These are phyloP conservation scores for Ustilago tritici DNA, from an alignment of 1,284 basidiomycete genomes.

Conservation along the genomic window DNA sequence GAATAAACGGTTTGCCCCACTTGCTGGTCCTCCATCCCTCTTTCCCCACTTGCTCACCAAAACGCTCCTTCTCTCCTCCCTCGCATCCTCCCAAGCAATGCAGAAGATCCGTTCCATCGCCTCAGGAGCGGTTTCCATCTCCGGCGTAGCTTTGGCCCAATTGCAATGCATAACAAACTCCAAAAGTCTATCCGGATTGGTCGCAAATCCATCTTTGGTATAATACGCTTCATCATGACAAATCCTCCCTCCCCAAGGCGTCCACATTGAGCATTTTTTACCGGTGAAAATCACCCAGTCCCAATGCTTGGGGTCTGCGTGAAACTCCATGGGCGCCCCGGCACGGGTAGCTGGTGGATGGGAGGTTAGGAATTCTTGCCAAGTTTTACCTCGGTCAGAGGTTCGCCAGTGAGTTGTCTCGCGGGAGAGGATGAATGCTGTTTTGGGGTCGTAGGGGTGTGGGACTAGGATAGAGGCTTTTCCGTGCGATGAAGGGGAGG, in stretches of 20 bases:
- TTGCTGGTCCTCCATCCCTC: background rate
- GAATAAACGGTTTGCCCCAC: slow-evolving; percentile 53
- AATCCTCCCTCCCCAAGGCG: slow-evolving; percentile 57
- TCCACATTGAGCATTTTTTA: slow-evolving; percentile 61
- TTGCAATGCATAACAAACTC: slow-evolving; percentile 64
- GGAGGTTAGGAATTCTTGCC: slow-evolving; percentile 65
- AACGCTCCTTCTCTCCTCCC: slow-evolving; percentile 13
- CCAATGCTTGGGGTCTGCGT: slow-evolving; percentile 62
- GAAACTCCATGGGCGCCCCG: slow-evolving; percentile 63
- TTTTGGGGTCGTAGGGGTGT: slow-evolving; percentile 82
- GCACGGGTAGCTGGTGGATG: slow-evolving; percentile 55
- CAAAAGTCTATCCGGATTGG: slow-evolving; percentile 50
- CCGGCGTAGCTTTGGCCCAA: slow-evolving; percentile 65
- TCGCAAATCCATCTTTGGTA: slow-evolving; percentile 63
- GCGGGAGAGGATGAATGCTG: slow-evolving; percentile 63
- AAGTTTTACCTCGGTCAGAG: slow-evolving; percentile 61
- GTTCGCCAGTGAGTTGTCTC: slow-evolving; percentile 64
- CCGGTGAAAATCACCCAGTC: slow-evolving; percentile 65
- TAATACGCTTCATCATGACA: slow-evolving; percentile 70
- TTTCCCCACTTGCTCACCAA: background rate
- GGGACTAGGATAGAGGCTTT: slow-evolving; percentile 81
- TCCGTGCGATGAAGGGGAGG: slow-evolving; percentile 75
- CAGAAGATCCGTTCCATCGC: slow-evolving; percentile 63
- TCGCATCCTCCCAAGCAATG: slow-evolving; percentile 64
- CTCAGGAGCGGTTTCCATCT: slow-evolving; percentile 42